phyloP scores from a whole-genome alignment of 352 stramenopile species.

The Phytophthora idaei region DNA sequence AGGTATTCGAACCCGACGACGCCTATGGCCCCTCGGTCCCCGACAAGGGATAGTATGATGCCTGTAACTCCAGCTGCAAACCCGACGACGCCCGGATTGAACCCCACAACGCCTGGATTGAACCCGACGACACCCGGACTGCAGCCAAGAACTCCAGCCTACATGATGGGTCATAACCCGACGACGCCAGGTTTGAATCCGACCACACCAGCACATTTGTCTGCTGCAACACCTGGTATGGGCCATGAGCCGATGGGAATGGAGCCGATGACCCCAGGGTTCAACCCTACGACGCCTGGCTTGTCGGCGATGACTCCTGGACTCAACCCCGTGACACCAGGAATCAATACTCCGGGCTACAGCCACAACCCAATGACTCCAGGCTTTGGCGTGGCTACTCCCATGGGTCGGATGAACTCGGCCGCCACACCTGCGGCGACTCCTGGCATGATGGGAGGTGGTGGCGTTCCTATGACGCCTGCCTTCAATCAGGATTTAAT shows the following conservation, averaged over 20 bases:
- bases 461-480: constrained; percentile 78
- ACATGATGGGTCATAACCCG: constrained; percentile 63
- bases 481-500: constrained; percentile 63
- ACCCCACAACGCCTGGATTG: constrained; percentile 82
- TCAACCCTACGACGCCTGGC: constrained; percentile 85
- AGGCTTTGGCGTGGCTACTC: constrained; percentile 82
- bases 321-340: constrained; percentile 81
- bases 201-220: constrained; percentile 73
- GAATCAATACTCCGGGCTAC: constrained; percentile 83
- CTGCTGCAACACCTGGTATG: constrained; percentile 74
- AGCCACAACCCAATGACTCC: constrained; percentile 90
- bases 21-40: constrained; percentile 67
- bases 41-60: constrained; percentile 64
- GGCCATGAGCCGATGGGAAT: constrained; percentile 71
- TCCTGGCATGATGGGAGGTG: constrained; percentile 70
- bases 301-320: constrained; percentile 81
- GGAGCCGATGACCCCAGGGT: constrained; percentile 89
- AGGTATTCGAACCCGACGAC: constrained; percentile 61
- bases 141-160: constrained; percentile 65
- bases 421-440: constrained; percentile 70
- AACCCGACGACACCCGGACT: constrained; percentile 59
- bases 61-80: constrained; percentile 74
- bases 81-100: constrained; percentile 77
- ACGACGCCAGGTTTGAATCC: constrained; percentile 82
- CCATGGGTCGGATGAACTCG: constrained; percentile 74